These are phyloP conservation scores for Salix exigua DNA, from an alignment of 345 rosid genomes.

Conservation along the genomic window DNA sequence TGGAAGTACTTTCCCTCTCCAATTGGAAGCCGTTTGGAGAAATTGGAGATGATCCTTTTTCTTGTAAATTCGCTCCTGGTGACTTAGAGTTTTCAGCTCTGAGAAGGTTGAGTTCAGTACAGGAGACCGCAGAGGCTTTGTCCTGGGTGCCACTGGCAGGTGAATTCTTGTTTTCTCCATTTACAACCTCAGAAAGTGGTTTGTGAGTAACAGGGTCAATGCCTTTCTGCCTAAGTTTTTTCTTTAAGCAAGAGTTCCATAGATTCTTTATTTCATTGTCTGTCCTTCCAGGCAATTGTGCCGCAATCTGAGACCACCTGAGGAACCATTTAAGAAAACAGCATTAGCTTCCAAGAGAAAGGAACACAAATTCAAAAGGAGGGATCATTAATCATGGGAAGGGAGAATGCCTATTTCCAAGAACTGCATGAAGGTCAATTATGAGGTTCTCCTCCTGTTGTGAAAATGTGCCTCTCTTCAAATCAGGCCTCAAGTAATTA, in stretches of 20 bases:
- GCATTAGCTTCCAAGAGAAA: background rate
- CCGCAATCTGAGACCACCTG: constrained; percentile 40
- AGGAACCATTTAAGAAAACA: background rate
- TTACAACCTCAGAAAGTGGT: constrained; percentile 45
- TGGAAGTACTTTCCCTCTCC: constrained; percentile 41
- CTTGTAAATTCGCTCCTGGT: constrained; percentile 1
- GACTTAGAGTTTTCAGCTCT: constrained; percentile 15
- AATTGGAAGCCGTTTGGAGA: constrained; percentile 29
- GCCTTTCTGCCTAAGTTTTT: constrained; percentile 33
- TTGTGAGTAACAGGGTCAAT: constrained; percentile 37
- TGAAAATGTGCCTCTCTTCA: constrained; percentile 95
- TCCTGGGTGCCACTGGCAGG: constrained; percentile 16
- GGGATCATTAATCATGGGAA: background rate
- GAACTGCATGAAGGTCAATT: constrained; percentile 84
- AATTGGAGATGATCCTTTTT: constrained; percentile 18
- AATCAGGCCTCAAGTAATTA: constrained; percentile 92
- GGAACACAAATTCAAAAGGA: background rate
- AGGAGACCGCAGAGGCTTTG: constrained; percentile 17
- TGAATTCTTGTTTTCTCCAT: constrained; percentile 43
- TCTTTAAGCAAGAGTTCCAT: constrained; percentile 36
- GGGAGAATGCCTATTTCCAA: constrained; percentile 69
- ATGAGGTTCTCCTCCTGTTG: constrained; percentile 83
- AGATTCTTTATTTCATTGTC: constrained; percentile 36
- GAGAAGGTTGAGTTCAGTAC: constrained; percentile 26
- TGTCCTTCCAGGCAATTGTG: constrained; percentile 35